Evolutionary conservation across 2,329 filamentous ascomycete genomes (phyloP), one percentile per base, ranked within the genome.

Genomic region (Blumeria graminis): DNA sequence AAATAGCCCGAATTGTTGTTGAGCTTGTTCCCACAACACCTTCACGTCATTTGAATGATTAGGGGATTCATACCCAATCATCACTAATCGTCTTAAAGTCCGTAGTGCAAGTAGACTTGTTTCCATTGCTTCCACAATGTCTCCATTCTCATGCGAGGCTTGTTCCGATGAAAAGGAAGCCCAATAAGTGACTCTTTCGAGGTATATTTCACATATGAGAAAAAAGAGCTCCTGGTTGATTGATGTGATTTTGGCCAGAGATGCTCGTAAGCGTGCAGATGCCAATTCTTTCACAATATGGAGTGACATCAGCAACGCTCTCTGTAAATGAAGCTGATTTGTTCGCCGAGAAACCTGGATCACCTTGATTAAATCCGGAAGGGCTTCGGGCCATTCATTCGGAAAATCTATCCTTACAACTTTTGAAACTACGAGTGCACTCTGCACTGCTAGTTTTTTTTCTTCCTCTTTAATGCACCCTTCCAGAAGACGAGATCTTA

Each of bases 241-340:
- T 1, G 80, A 78, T 62, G 93, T 84, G 14, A 98, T 72, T 39
- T 80, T 83, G 1, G 81, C 80, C 63, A 89, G 81, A 0, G 83
- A 88, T 60, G 78, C 79, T 57, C 81, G 76, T 52, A 96, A 69
- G 46, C 87, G 76, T 1, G 84, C 89, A 0, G 85, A 89, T 0
- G 85, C 81, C 6, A 96, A 72, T 67, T 96, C 92, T 70, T 96
- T 98, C 64, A 94, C 81, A 33, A 94, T 80, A 52, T 90, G 83
- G 13, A 96, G 73, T 10, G 95, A 72, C 11, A 94, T 80, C 55
- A 86, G 74, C 46, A 96, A 74, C 7, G 80, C 76, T 52, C 88
- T 81, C 28, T 78, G 74, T 2, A 94, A 76, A 56, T 84, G 80
- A 11, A 82, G 65, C 46, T 79, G 77, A 61, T 81, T 78, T 8